Evolutionary conservation across 768 basidiomycete species (phyloP).

Genomic region (Pulveroboletus sp.): DNA sequence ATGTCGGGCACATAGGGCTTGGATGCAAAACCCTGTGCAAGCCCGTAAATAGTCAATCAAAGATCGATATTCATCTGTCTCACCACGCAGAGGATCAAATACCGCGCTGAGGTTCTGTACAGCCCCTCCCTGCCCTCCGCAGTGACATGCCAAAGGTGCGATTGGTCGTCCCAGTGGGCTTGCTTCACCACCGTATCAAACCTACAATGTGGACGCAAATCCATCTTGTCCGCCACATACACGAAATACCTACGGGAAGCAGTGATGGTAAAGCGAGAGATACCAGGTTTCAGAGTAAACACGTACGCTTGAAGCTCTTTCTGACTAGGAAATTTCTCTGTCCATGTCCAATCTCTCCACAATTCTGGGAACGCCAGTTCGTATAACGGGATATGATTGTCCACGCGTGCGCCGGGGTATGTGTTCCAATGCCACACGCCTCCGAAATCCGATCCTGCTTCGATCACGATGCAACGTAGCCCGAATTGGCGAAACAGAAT

Average conservation of each 20-base stretch:
- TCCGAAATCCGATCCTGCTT: conserved; percentile 13
- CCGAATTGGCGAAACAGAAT: conserved; percentile 7
- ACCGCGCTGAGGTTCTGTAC: conserved; percentile 1
- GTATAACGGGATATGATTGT: conserved; percentile 8
- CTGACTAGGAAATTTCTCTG: conserved; percentile 9
- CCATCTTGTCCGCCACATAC: conserved; percentile 9
- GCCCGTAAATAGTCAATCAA: neutral
- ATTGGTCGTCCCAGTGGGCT: conserved; percentile 13
- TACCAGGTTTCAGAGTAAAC: no score
- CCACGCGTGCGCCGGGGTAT: conserved; percentile 14
- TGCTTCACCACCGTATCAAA: conserved; percentile 12
- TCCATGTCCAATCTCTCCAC: conserved; percentile 16
- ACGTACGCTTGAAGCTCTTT: conserved; percentile 12
- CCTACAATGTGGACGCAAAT: conserved; percentile 9
- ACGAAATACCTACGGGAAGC: conserved; percentile 2
- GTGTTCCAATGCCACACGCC: conserved; percentile 16
- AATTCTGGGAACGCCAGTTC: conserved; percentile 7
- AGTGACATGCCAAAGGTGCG: conserved; percentile 11
- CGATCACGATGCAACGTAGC: conserved; percentile 10
- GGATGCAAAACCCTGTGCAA: neutral
- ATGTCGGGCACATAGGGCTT: conserved; percentile 14
- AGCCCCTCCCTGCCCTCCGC: conserved; percentile 1
- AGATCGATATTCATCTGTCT: neutral
- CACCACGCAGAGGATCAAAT: conserved; percentile 7
- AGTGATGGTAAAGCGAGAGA: no score